These are phyloP conservation scores for Combretum micranthum DNA, from an alignment of 345 rosid species.

Conservation along the genomic window DNA sequence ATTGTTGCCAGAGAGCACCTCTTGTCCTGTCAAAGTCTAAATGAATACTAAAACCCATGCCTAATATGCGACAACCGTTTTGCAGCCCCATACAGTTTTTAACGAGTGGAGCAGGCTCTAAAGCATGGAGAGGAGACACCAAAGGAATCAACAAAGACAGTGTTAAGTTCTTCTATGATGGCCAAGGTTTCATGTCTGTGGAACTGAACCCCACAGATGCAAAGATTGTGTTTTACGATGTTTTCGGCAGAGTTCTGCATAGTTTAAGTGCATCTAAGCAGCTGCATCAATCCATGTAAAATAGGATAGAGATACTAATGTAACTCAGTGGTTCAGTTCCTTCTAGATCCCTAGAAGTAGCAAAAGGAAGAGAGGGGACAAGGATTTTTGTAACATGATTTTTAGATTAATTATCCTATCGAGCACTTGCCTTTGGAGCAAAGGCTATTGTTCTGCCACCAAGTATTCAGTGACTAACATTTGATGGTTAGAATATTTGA, in stretches of 20 bases:
- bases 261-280: constrained; percentile 24
- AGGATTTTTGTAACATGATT: too few relatives aligned
- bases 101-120: constrained; percentile 74
- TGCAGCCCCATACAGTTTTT: constrained; percentile 40
- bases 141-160: constrained; percentile 23
- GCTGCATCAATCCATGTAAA: constrained; percentile 4
- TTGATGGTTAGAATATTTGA: too few relatives aligned
- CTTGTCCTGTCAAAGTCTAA: neutral
- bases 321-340: too few relatives aligned
- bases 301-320: too few relatives aligned
- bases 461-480: too few relatives aligned
- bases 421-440: too few relatives aligned
- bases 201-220: constrained; percentile 30
- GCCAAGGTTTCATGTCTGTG: constrained; percentile 62
- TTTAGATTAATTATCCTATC: too few relatives aligned
- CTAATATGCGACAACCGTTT: neutral
- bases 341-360: too few relatives aligned
- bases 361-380: too few relatives aligned
- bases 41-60: neutral
- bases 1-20: neutral
- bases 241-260: constrained; percentile 42
- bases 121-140: constrained; percentile 60
- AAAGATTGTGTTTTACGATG: constrained; percentile 43
- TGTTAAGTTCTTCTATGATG: constrained; percentile 44
- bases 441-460: too few relatives aligned